These are phyloP conservation scores for Gymnopilus junonius DNA, from an alignment of 768 basidiomycete species.

Conservation along the genomic window DNA sequence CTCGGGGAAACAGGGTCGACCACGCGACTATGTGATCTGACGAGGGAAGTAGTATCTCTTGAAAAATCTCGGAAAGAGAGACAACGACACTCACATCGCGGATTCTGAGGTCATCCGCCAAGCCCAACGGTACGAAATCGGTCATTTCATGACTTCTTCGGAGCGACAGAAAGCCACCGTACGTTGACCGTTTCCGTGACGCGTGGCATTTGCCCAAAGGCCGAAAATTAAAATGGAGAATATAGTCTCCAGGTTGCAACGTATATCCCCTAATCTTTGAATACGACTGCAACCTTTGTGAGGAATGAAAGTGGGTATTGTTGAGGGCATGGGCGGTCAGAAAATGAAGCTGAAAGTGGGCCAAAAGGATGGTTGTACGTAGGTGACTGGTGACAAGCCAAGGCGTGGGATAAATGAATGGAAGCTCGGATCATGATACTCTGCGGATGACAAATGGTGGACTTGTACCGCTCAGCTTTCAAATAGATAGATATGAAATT, in stretches of 20 bases:
- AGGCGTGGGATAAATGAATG: no score
- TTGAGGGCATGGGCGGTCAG: no score
- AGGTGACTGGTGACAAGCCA: no score
- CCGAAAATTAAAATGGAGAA: not conserved
- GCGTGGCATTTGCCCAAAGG: not conserved
- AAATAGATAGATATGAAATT: no score
- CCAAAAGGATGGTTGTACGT: no score
- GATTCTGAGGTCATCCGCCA: not conserved
- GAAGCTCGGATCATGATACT: no score
- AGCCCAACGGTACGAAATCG: not conserved
- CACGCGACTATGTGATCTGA: not conserved
- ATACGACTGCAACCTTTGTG: no score
- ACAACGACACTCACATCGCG: not conserved
- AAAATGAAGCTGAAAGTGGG: no score
- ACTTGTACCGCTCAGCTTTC: no score
- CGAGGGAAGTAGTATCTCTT: not conserved
- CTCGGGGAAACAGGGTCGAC: slow-evolving; percentile 2
- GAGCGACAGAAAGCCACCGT: not conserved
- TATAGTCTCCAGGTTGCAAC: not conserved
- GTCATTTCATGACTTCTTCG: not conserved
- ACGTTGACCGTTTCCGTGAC: not conserved
- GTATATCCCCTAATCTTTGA: not conserved
- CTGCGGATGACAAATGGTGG: no score
- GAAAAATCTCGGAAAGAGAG: slow-evolving; percentile 4
- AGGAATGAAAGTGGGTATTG: no score